These are phyloP conservation scores for Prillingera fragicola DNA, from an alignment of 1,284 basidiomycete species.

Conservation along the genomic window DNA sequence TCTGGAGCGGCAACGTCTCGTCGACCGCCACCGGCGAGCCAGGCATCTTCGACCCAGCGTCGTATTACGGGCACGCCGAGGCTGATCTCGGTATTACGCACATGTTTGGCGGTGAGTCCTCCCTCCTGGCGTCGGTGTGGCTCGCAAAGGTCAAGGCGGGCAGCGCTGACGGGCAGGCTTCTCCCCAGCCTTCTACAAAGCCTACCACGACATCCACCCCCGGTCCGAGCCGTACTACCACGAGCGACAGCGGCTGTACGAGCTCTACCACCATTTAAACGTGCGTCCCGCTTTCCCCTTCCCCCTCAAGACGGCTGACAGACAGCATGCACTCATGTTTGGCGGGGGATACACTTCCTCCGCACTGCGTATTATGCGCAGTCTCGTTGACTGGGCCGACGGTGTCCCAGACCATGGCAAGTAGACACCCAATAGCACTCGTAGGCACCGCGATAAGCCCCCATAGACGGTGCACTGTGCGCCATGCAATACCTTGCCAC, in stretches of 20 bases:
- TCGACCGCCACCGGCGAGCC: slow-evolving; percentile 57
- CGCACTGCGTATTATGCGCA: slow-evolving; percentile 37
- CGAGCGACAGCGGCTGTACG: slow-evolving; percentile 66
- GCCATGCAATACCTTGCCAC: too few relatives aligned
- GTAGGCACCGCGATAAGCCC: too few relatives aligned
- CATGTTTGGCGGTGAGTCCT: slow-evolving; percentile 63
- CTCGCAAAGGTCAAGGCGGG: neutral
- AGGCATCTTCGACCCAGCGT: slow-evolving; percentile 74
- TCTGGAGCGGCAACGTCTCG: slow-evolving; percentile 61
- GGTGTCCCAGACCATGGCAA: too few relatives aligned
- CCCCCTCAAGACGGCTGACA: neutral
- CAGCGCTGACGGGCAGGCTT: slow-evolving; percentile 52
- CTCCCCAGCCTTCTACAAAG: slow-evolving; percentile 61
- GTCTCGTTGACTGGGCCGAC: slow-evolving; percentile 34
- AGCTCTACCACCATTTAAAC: slow-evolving; percentile 82
- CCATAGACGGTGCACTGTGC: too few relatives aligned
- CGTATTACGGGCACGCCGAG: slow-evolving; percentile 80
- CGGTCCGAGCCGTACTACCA: slow-evolving; percentile 69
- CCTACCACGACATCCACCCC: slow-evolving; percentile 65
- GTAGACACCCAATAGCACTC: too few relatives aligned
- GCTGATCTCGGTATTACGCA: slow-evolving; percentile 75
- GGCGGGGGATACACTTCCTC: slow-evolving; percentile 38
- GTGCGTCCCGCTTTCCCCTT: slow-evolving; percentile 21
- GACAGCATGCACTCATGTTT: slow-evolving; percentile 46
- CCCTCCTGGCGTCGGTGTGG: neutral